These are phyloP conservation scores for Fraxinus sp. DNA, from an alignment of 305 asterid species.

Conservation along the genomic window DNA sequence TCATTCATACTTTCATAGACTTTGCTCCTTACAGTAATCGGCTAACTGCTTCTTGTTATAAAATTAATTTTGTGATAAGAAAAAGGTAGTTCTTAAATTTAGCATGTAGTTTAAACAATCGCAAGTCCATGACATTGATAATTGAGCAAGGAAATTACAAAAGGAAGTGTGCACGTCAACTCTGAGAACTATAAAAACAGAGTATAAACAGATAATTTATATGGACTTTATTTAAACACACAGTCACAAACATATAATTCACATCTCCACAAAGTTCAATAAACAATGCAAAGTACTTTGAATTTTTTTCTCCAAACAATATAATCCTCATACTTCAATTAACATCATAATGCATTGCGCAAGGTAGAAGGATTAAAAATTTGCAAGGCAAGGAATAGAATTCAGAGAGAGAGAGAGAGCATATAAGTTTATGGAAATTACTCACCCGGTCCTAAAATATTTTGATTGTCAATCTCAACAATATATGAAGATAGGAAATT, in stretches of 20 bases:
- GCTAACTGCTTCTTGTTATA: not conserved
- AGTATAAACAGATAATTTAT: not conserved
- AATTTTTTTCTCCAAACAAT: conserved; percentile 3
- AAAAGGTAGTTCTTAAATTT: not conserved
- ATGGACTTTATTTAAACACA: not conserved
- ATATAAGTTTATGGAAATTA: conserved; percentile 25
- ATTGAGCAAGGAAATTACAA: not conserved
- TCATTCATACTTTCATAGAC: not conserved
- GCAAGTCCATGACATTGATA: not conserved
- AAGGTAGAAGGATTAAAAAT: conserved; percentile 15
- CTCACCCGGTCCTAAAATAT: conserved; percentile 87
- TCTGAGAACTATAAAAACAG: not conserved
- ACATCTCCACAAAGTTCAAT: not conserved
- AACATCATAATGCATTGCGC: conserved; percentile 1
- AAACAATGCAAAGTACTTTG: not conserved
- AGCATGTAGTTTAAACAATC: not conserved
- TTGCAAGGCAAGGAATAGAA: conserved; percentile 18
- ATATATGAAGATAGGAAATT: conserved; percentile 84
- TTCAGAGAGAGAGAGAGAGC: conserved; percentile 15
- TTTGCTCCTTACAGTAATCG: not conserved
- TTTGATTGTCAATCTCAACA: conserved; percentile 77
- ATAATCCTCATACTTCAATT: not conserved
- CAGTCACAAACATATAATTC: not conserved
- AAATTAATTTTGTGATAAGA: not conserved
- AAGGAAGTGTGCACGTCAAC: not conserved